These are phyloP conservation scores for Crithidia brevicula DNA, from an alignment of 208 protist genomes.

Conservation along the genomic window DNA sequence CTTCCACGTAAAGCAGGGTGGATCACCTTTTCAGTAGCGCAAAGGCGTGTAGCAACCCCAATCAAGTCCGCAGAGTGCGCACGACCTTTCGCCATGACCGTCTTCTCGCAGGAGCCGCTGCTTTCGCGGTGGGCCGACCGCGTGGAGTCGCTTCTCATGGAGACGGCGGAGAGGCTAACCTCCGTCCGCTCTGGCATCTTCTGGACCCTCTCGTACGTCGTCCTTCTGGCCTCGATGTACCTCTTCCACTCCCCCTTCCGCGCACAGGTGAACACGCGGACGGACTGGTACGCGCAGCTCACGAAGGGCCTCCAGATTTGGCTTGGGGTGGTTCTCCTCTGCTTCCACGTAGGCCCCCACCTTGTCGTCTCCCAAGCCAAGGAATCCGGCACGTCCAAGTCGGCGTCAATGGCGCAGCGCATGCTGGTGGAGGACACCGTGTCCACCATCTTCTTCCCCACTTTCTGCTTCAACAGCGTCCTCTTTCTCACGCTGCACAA, in stretches of 20 bases:
- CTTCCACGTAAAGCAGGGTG: too few relatives aligned
- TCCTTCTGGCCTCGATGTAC: slow-evolving; percentile 63
- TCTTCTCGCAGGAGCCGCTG: too few relatives aligned
- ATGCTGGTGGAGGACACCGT: slow-evolving; percentile 31
- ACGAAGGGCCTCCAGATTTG: slow-evolving; percentile 81
- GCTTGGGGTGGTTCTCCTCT: slow-evolving; percentile 48
- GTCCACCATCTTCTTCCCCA: slow-evolving; percentile 73
- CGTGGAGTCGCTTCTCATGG: slow-evolving; percentile 15
- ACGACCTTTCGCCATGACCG: too few relatives aligned
- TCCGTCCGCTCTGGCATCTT: slow-evolving; percentile 27
- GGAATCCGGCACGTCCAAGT: neutral
- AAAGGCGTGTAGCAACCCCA: too few relatives aligned
- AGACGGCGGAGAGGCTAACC: slow-evolving; percentile 14
- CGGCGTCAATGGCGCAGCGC: neutral
- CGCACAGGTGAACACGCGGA: slow-evolving; percentile 37
- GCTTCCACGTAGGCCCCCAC: slow-evolving; percentile 65
- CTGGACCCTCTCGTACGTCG: slow-evolving; percentile 58
- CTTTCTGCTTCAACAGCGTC: slow-evolving; percentile 51
- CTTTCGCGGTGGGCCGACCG: slow-evolving; percentile 14
- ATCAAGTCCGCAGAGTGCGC: too few relatives aligned
- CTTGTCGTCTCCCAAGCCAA: slow-evolving; percentile 30
- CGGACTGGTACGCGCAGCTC: slow-evolving; percentile 71
- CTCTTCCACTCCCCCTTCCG: slow-evolving; percentile 86
- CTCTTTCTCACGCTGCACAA: slow-evolving; percentile 76
- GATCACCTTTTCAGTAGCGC: too few relatives aligned